These are phyloP conservation scores for Atkinsonella hypoxylon DNA, from an alignment of 2,329 filamentous ascomycete genomes.

Conservation along the genomic window DNA sequence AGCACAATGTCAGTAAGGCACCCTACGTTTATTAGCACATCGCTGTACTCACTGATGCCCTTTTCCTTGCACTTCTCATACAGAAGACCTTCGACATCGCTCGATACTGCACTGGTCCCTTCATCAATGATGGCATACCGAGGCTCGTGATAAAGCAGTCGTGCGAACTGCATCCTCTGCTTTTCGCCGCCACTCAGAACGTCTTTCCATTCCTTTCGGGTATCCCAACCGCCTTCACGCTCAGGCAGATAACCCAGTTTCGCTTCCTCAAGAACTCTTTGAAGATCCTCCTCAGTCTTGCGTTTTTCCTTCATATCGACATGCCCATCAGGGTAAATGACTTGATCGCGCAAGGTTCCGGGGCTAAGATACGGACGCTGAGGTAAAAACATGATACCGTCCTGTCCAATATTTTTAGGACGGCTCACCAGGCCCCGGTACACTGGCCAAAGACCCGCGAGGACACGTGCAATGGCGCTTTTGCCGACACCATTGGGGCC, in stretches of 20 bases:
- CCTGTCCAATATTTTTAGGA: constrained; percentile 65
- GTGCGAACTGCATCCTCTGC: constrained; percentile 83
- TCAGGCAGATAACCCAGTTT: constrained; percentile 80
- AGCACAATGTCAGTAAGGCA: constrained; percentile 6
- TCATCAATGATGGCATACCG: constrained; percentile 92
- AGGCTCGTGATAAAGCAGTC: constrained; percentile 88
- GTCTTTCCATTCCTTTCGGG: constrained; percentile 96
- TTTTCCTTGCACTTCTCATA: constrained; percentile 90
- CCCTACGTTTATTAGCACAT: not conserved
- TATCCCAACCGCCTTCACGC: constrained; percentile 93
- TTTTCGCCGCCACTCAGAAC: constrained; percentile 96
- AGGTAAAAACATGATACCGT: constrained; percentile 97
- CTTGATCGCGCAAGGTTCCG: constrained; percentile 87
- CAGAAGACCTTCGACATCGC: constrained; percentile 83
- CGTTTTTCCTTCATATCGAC: constrained; percentile 81
- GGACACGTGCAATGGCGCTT: constrained; percentile 72
- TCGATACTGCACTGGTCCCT: constrained; percentile 86
- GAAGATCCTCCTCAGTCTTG: constrained; percentile 66
- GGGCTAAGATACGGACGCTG: constrained; percentile 87
- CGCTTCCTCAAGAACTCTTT: constrained; percentile 68
- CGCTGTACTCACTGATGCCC: constrained; percentile 65
- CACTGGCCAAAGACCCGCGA: constrained; percentile 90
- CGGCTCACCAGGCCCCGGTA: constrained; percentile 87
- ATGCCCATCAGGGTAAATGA: constrained; percentile 94
- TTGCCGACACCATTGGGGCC: constrained; percentile 94